These are phyloP conservation scores for Hansenula lynferdii DNA, from an alignment of 1,139 yeast species.

Conservation along the genomic window DNA sequence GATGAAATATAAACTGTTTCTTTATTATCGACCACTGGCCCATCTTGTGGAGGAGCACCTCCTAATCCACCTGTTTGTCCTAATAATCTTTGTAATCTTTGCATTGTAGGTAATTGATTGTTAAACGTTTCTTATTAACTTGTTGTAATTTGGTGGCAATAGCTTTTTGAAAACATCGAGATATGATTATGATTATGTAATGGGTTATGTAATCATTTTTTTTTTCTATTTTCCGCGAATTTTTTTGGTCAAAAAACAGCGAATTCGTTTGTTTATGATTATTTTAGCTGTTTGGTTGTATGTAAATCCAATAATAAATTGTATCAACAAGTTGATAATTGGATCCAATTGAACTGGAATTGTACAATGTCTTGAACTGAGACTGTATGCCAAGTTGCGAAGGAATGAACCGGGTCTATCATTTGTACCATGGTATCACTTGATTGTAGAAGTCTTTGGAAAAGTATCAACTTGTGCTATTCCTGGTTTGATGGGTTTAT, in stretches of 20 bases:
- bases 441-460: too few species aligned
- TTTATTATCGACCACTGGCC: conserved; percentile 87
- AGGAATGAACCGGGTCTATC: too few species aligned
- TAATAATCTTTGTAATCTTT: conserved; percentile 68
- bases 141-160: conserved; percentile 2
- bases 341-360: too few species aligned
- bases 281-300: too few species aligned
- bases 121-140: background rate
- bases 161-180: background rate
- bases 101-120: conserved; percentile 47
- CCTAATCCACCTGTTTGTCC: conserved; percentile 59
- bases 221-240: background rate
- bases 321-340: too few species aligned
- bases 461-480: too few species aligned
- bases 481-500: too few species aligned
- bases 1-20: conserved; percentile 97
- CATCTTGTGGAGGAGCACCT: conserved; percentile 56
- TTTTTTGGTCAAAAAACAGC: background rate
- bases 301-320: too few species aligned
- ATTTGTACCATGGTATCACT: too few species aligned
- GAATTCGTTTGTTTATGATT: background rate
- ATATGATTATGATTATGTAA: background rate
- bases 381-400: too few species aligned
- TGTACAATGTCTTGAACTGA: too few species aligned
- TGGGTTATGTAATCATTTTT: background rate